Evolutionary conservation across 1,139 yeast genomes (phyloP), one percentile per base, ranked within the genome.

Genomic region (Groenewaldozyma auringiensis): DNA sequence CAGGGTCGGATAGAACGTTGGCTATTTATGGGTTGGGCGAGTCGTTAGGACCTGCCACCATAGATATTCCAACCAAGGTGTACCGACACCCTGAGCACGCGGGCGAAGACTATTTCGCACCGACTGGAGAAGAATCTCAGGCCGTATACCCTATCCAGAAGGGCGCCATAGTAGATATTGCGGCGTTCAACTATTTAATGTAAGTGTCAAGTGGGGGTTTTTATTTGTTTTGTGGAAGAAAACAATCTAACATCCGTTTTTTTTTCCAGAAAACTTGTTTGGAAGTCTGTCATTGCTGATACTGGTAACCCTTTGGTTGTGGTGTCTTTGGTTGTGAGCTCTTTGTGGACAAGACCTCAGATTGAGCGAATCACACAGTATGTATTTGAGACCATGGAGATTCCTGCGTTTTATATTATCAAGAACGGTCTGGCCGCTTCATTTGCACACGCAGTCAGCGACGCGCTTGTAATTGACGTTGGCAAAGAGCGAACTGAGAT

Each of bases 21-120:
- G 85, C 85, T 38, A 83, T 83, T 55, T 81, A 85, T 61, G 96
- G 96, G 1, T 69, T 89, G 38, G 81, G 79, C 45, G 96, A 89
- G 53, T 74, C 86, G 1, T 72, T 86, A 52, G 68, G 84, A 2
- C 88, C 94, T 2, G 95, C 96, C 1, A 76, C 79, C 41, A 76
- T 76, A 53, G 78, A 78, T 50, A 70, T 88, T 35, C 94, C 96
- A 11, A 79, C 95, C 0, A 71, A 72, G 29, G 94, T 89, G 6
- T 88, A 79, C 62, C 70, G 69, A 50, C 75, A 77, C 51, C 66
- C 74, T 11, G 59, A 52, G 17, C 53, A 58, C 22, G 66, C 51
- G 37, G 49, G 69, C 46, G 70, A 68, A 47, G 55, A 57, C 4
- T 69, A 60, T 47, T 70, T 69, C 41, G 68, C 80, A 6, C 60